Conservation (phyloP, 2,329 filamentous ascomycete species). For the Raffaelea albimanens region DNA sequence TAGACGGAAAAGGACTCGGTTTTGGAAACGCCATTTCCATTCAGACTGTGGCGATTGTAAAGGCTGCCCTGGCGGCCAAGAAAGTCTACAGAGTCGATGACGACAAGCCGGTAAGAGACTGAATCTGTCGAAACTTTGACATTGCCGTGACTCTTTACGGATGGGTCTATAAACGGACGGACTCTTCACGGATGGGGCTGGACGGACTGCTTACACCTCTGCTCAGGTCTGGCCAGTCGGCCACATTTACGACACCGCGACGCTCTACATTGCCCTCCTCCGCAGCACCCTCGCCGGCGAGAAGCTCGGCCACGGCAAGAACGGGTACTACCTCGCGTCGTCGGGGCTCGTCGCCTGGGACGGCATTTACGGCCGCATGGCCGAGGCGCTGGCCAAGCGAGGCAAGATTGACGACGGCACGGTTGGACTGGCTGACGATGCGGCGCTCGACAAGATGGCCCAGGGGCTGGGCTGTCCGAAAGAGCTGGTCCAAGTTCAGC, state of each 20-base stretch:
- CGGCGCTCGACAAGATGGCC: conserved; percentile 29
- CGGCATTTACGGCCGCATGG: conserved; percentile 29
- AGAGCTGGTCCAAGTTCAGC: conserved; percentile 26
- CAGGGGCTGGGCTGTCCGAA: conserved; percentile 23
- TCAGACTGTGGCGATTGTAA: conserved; percentile 38
- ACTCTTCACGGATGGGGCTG: no score
- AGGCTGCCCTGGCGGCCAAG: conserved; percentile 29
- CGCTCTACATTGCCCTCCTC: conserved; percentile 35
- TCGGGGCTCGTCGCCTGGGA: conserved; percentile 35
- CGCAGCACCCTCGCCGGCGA: conserved; percentile 30
- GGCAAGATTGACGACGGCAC: conserved; percentile 20
- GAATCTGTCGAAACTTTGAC: not conserved
- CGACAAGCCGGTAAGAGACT: conserved; percentile 15
- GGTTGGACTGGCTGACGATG: conserved; percentile 21
- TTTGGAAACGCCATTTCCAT: conserved; percentile 42
- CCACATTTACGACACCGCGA: conserved; percentile 36
- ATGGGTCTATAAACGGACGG: no score
- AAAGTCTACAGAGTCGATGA: conserved; percentile 32
- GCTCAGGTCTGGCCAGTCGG: conserved; percentile 44
- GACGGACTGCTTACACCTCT: not conserved
- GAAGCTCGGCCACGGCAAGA: conserved; percentile 27
- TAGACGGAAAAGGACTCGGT: conserved; percentile 33
- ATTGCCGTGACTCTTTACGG: not conserved
- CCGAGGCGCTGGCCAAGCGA: conserved; percentile 27
- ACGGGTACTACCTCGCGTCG: conserved; percentile 41